A percentile compares a stretch with the other conserved stretches of the same genome.
These are phyloP conservation scores for Saturnispora kantuleensis DNA, from an alignment of 805 yeast species.

Conservation along the genomic window DNA sequence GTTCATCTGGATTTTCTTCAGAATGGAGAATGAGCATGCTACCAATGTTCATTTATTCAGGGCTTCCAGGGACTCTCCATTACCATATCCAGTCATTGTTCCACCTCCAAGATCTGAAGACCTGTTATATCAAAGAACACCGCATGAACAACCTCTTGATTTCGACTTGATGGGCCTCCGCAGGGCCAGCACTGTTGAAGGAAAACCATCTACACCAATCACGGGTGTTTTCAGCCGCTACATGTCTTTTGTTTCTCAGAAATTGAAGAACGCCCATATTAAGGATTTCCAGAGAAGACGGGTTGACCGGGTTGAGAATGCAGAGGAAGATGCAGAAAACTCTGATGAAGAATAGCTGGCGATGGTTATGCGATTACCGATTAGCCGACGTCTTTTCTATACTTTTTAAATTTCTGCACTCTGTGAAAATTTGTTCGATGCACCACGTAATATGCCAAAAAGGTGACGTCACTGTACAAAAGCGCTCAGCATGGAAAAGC, in stretches of 20 bases:
- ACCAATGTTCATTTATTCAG: constrained; percentile 78
- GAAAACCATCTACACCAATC: not conserved
- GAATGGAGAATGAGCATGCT: constrained; percentile 95
- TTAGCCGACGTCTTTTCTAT: not conserved
- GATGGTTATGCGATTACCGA: constrained; percentile 1
- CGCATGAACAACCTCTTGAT: not conserved
- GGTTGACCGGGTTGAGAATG: constrained; percentile 14
- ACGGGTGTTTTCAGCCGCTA: constrained; percentile 13
- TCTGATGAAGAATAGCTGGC: constrained; percentile 1
- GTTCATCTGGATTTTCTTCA: constrained; percentile 80
- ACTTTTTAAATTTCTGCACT: no score
- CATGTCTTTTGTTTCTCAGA: constrained; percentile 38
- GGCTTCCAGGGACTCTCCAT: constrained; percentile 78
- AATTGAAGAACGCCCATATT: constrained; percentile 67
- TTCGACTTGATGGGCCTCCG: constrained; percentile 1
- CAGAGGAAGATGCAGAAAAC: constrained; percentile 8
- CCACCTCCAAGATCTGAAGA: constrained; percentile 5
- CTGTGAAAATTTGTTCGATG: no score
- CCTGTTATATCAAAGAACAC: not conserved
- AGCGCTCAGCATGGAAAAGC: not conserved
- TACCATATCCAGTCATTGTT: constrained; percentile 55
- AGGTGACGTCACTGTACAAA: constrained; percentile 3
- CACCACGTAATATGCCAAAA: not conserved
- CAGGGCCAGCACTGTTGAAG: not conserved
- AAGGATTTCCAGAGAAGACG: constrained; percentile 74